Base-by-base conservation (phyloP, 2,329 filamentous ascomycete species). In the Colletotrichum sp. region DNA sequence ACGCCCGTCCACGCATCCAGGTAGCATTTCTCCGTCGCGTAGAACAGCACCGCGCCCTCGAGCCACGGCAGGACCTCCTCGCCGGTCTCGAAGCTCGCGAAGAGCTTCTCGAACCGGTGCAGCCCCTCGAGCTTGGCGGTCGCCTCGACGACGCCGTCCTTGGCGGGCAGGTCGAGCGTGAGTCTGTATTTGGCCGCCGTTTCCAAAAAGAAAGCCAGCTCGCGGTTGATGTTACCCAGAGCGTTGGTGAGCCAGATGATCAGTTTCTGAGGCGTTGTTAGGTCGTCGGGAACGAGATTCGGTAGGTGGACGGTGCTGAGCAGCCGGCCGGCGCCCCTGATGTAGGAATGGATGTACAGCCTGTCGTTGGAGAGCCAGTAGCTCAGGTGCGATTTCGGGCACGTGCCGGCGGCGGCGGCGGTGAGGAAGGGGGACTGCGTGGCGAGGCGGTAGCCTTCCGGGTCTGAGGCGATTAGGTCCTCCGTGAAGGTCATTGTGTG, bases 361-460 rank as follows among this genome's bases (percentile, higher is more conserved):
- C 92, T 88, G 83, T 95, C 94, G 83, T 95, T 94, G 15, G 92
- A 90, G 59, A 95, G 90, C 94, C 94, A 95, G 82, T 89, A 88
- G 24, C 90, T 89, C 13, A 95, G 86, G 2, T 87, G 84, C 0
- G 86, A 80, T 65, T 91, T 91, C 21, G 90, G 85, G 21, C 94
- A 85, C 0, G 88, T 90, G 26, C 94, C 94, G 71, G 88, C 87
- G 16, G 93, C 93, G 8, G 94, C 93, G 64, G 91, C 88, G 13
- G 86, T 87, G 68, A 95, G 90, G 84, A 95, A 95, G 0, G 91
- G 88, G 70, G 92, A 89, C 76, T 93, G 92, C 0, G 93, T 95
- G 13, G 94, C 92, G 32, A 84, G 83, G 5, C 83, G 85, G 82
- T 91, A 91, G 63, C 86, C 84, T 6, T 83, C 80, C 3, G 85